These are phyloP conservation scores for Sclerotinia trifoliorum DNA, from an alignment of 2,329 filamentous ascomycete species.

Conservation along the genomic window DNA sequence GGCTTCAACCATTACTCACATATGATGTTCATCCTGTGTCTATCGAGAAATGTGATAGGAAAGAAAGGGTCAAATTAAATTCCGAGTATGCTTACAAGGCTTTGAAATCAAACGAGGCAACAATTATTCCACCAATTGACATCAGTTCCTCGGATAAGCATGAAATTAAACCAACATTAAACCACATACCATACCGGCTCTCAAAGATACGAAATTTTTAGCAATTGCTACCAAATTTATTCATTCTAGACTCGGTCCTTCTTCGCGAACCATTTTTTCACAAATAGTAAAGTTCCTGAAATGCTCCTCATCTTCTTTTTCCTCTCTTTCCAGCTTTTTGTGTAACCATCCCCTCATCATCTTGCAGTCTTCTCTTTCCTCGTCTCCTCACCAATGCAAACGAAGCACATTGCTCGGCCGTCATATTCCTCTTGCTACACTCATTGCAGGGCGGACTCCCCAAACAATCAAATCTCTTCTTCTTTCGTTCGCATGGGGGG, in stretches of 20 bases:
- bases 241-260: neutral
- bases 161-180: neutral
- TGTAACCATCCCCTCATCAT: constrained; percentile 9
- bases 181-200: neutral
- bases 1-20: neutral
- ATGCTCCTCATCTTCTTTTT: constrained; percentile 1
- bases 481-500: constrained; percentile 19
- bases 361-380: constrained; percentile 10
- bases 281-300: neutral
- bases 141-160: neutral
- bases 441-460: constrained; percentile 19
- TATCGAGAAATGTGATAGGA: neutral
- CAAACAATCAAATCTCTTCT: constrained; percentile 21
- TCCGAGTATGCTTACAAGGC: constrained; percentile 9
- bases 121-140: constrained; percentile 17
- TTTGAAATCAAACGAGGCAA: neutral
- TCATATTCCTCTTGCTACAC: constrained; percentile 17
- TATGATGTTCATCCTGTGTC: neutral
- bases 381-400: neutral
- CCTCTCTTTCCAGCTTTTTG: constrained; percentile 11
- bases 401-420: constrained; percentile 8
- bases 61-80: neutral
- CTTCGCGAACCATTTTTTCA: neutral
- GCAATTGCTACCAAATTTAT: constrained; percentile 1
- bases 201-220: neutral